Base-by-base conservation (phyloP, 2,329 filamentous ascomycete species). In the Pseudogymnoascus sp. region DNA sequence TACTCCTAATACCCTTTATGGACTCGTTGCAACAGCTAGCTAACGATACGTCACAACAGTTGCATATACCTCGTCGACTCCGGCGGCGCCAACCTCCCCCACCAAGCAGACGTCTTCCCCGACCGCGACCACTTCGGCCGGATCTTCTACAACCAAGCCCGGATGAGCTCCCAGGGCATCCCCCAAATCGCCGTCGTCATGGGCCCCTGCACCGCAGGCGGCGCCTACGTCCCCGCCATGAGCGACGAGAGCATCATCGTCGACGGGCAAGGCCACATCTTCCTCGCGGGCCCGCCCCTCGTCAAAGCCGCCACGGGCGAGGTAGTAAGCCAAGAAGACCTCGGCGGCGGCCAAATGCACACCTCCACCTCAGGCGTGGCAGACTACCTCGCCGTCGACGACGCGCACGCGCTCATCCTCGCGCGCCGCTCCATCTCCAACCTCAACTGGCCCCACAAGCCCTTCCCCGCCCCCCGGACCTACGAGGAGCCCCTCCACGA, bases 181-280 rank as follows among this genome's bases (percentile, higher is more conserved):
- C 93, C 93, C 1, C 93, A 97, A 73, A 89, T 99, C 69, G 88
- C 91, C 9, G 91, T 97, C 2, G 93, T 99, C 56, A 97, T 99
- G 93, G 93, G 93, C 0, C 90, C 93, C 46, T 99, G 95, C 77
- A 99, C 95, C 0, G 93, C 93, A 1, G 93, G 93, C 60, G 93
- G 93, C 59, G 93, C 93, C 23, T 97, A 99, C 74, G 93, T 97
- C 10, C 93, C 93, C 10, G 91, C 91, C 71, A 97, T 99, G 93
- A 93, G 90, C 65, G 95, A 97, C 74, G 95, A 97, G 81, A 92
- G 87, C 73, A 97, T 99, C 75, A 97, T 99, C 67, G 95, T 97
- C 40, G 87, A 91, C 72, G 89, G 93, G 61, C 93, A 97, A 75
- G 93, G 93, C n/a, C 93, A 96, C 69, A 96, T 99, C 73, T 99